These are phyloP conservation scores for Serendipita vermifera DNA, from an alignment of 768 basidiomycete species.

Conservation along the genomic window DNA sequence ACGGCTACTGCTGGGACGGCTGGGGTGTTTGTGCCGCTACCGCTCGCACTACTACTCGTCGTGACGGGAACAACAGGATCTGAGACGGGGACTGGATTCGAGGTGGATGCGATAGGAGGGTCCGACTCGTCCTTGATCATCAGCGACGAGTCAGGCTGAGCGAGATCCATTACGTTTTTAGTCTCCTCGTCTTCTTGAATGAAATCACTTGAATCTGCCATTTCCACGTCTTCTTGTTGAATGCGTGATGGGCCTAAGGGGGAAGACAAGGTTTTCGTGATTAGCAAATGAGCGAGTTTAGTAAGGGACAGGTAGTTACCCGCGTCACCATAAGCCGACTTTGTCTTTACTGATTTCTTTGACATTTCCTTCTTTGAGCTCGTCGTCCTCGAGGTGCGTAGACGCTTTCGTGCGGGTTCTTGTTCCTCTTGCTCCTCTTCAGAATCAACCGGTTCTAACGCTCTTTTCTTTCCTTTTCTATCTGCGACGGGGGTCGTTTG, in stretches of 20 bases:
- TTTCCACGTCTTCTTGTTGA: neutral
- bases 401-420: constrained; percentile 6
- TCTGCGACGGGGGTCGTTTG: neutral
- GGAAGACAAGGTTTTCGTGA: too few relatives aligned
- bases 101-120: neutral
- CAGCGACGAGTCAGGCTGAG: too few relatives aligned
- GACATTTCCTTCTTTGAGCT: constrained; percentile 26
- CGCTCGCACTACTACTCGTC: too few relatives aligned
- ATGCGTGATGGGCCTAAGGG: too few relatives aligned
- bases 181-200: neutral
- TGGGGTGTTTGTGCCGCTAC: too few relatives aligned
- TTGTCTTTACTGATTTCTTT: constrained; percentile 49
- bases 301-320: neutral
- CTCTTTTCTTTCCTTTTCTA: constrained; percentile 71
- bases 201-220: neutral
- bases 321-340: constrained; percentile 30
- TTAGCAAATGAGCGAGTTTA: neutral
- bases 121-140: too few relatives aligned
- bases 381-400: constrained; percentile 5
- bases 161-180: too few relatives aligned
- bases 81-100: neutral
- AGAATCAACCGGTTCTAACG: constrained; percentile 35
- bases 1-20: constrained; percentile 29
- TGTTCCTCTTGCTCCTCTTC: constrained; percentile 10
- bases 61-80: neutral